A percentile compares a stretch with the other conserved stretches of the same genome.
Evolutionary conservation across 352 stramenopile species (phyloP).

Genomic region (Pythium rhizo-oryzae): DNA sequence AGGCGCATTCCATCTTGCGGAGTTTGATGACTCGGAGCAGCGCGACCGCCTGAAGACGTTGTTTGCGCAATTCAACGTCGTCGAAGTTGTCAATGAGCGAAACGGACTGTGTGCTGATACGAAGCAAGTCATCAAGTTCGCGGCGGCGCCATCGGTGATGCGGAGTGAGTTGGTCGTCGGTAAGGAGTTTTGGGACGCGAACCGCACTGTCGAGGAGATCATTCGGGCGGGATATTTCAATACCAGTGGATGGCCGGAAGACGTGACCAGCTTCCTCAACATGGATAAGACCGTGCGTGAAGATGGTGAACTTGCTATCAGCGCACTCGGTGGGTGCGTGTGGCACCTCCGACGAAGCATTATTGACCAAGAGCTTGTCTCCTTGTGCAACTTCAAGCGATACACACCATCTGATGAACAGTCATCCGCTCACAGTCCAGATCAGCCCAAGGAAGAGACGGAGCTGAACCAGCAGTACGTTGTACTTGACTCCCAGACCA

Average conservation of each 20-base stretch:
- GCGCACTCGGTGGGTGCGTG: conserved; percentile 73
- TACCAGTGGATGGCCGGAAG: conserved; percentile 65
- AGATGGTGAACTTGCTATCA: conserved; percentile 66
- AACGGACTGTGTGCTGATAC: conserved; percentile 66
- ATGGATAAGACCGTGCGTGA: conserved; percentile 69
- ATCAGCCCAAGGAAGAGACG: conserved; percentile 26
- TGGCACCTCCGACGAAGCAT: conserved; percentile 81
- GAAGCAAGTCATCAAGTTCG: conserved; percentile 76
- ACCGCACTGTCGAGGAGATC: conserved; percentile 91
- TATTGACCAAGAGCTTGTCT: conserved; percentile 84
- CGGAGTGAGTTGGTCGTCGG: conserved; percentile 65
- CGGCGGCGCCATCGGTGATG: conserved; percentile 53
- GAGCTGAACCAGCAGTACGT: conserved; percentile 89
- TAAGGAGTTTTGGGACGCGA: conserved; percentile 91
- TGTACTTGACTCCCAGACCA: conserved; percentile 96
- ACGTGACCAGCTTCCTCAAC: conserved; percentile 63
- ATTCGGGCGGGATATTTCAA: conserved; percentile 89
- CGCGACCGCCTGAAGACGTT: conserved; percentile 96
- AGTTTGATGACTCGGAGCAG: conserved; percentile 98
- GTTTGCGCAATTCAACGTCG: conserved; percentile 86
- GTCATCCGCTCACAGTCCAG: conserved; percentile 9
- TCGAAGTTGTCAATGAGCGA: conserved; percentile 85
- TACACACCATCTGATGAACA: conserved; percentile 84
- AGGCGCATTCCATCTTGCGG: conserved; percentile 92
- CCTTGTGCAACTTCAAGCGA: conserved; percentile 72